These are phyloP conservation scores for Taphrina betulina DNA, from an alignment of 1,139 yeast genomes.

Conservation along the genomic window DNA sequence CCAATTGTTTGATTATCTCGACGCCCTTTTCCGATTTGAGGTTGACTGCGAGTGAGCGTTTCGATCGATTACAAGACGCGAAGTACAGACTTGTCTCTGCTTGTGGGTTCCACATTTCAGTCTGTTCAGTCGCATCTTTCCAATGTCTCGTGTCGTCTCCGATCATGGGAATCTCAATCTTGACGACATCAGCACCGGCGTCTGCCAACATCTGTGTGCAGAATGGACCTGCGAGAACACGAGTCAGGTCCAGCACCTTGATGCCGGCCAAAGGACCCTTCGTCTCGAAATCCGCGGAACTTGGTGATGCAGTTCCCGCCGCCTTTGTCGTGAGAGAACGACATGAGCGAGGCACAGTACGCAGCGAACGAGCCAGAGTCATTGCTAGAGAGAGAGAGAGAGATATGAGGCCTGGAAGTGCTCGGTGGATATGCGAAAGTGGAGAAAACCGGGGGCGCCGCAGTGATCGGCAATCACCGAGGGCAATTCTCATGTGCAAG, in stretches of 20 bases:
- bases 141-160: slow-evolving; percentile 51
- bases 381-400: no score
- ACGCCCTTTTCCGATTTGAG: slow-evolving; percentile 46
- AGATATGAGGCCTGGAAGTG: no score
- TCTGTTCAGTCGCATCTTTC: slow-evolving; percentile 42
- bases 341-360: no score
- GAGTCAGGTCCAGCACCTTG: slow-evolving; percentile 47
- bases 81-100: slow-evolving; percentile 48
- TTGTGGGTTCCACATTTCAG: slow-evolving; percentile 11
- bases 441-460: no score
- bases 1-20: slow-evolving; percentile 43
- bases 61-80: slow-evolving; percentile 47
- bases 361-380: no score
- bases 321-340: no score
- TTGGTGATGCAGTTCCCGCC: no score
- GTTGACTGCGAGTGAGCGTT: slow-evolving; percentile 47
- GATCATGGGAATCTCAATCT: slow-evolving; percentile 49
- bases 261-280: slow-evolving; percentile 41
- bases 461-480: no score
- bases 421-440: no score
- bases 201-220: slow-evolving; percentile 47
- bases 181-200: slow-evolving; percentile 46
- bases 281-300: slow-evolving; percentile 5
- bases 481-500: no score
- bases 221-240: slow-evolving; percentile 51